phyloP scores from a whole-genome alignment of 371 early-diverging fungal genomes.

The Enterocytospora artemiae region DNA sequence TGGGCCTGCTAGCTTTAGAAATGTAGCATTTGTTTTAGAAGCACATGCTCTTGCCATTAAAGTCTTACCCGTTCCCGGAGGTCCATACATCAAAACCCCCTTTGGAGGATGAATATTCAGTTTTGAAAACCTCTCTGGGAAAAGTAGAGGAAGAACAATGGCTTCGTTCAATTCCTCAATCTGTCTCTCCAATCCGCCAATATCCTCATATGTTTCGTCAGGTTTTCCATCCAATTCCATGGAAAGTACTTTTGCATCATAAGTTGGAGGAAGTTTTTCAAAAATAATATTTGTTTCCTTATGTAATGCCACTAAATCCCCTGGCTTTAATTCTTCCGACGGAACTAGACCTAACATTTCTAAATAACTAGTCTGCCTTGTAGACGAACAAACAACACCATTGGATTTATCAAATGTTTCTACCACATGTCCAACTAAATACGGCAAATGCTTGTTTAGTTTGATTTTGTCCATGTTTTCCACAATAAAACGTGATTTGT shows the following conservation, averaged over 20 bases:
- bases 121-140: constrained; percentile 83
- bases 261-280: constrained; percentile 92
- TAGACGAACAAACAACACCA: constrained; percentile 44
- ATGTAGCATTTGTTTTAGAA: constrained; percentile 84
- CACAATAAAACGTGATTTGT: constrained; percentile 74
- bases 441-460: constrained; percentile 92
- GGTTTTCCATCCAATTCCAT: constrained; percentile 99
- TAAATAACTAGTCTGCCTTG: constrained; percentile 61
- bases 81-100: constrained; percentile 93
- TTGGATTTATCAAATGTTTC: constrained; percentile 63
- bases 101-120: constrained; percentile 93
- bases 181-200: constrained; percentile 95
- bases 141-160: constrained; percentile 90
- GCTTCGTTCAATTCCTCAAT: constrained; percentile 96
- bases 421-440: constrained; percentile 91
- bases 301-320: constrained; percentile 96
- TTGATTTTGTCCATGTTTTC: constrained; percentile 97
- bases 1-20: constrained; percentile 88
- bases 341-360: constrained; percentile 94
- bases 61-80: constrained; percentile 82
- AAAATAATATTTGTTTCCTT: constrained; percentile 95
- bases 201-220: constrained; percentile 91
- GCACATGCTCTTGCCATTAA: constrained; percentile 92
- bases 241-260: constrained; percentile 94
- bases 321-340: constrained; percentile 76